Evolutionary conservation across 1,284 basidiomycete genomes (phyloP), one percentile per base, ranked within the genome.

Genomic region (Mycena sp.): DNA sequence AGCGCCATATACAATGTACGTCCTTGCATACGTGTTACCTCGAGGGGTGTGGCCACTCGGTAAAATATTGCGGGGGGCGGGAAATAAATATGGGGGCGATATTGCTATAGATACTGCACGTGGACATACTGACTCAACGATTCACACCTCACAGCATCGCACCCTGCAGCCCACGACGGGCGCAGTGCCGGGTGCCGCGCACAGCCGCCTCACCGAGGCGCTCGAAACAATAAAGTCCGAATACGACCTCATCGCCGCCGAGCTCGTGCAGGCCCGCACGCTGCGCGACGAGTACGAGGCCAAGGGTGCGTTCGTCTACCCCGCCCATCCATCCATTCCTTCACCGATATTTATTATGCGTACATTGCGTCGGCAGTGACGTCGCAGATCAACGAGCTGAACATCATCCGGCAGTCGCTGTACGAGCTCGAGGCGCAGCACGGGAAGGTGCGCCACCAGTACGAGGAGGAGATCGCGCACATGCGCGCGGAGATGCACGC

Each of bases 221-320:
- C 88, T 98, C 69, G 95, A 97, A 56, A 83, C 86, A 65, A 90
- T 98, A 73, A 87, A 91, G 68, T 87, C 89, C 58, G 96, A 98
- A 80, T 96, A 95, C 73, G 96, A 98, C 63, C 81, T 82, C 54
- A 81, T 96, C 63, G 82, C 87, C 16, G 82, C 85, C 63, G 95
- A 98, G 75, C 81, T 92, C 53, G 81, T 79, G 21, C 73, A 86
- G 28, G 83, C 93, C 72, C 88, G 94, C 67, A 83, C 80, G 35
- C 94, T 97, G 79, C 82, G 94, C 59, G 96, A 98, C 72, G 96
- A 98, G 66, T 93, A 91, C 76, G 96, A 98, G 77, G 83, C 84
- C 17, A 94, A 96, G 83, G 85, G 95, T 95, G 69, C 64, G 86
- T 57, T 46, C 11, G 16, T 6, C n/a, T 21, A 6, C 10, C 25